These are phyloP conservation scores for Cyberlindnera misumaiensis DNA, from an alignment of 805 yeast genomes.

Conservation along the genomic window DNA sequence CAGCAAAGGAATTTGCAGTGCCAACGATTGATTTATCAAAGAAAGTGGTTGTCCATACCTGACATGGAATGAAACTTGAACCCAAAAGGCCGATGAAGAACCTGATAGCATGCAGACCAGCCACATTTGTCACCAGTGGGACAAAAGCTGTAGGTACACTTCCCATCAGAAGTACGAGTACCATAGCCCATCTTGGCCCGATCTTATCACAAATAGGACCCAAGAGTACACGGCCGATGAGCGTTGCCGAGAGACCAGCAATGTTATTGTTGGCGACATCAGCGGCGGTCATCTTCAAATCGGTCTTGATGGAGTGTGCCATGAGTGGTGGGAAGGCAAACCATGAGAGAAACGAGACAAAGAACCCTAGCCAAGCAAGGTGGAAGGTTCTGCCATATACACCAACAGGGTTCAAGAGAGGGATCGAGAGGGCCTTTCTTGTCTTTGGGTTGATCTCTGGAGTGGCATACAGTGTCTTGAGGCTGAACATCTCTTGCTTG, in stretches of 20 bases:
- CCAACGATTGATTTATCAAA: constrained; percentile 26
- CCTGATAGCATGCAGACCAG: constrained; percentile 25
- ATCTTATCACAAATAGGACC: constrained; percentile 25
- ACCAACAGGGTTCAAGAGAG: constrained; percentile 22
- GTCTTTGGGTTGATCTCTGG: constrained; percentile 24
- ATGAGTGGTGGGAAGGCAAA: constrained; percentile 28
- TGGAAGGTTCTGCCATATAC: constrained; percentile 22
- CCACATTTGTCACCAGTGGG: constrained; percentile 20
- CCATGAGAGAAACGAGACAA: constrained; percentile 27
- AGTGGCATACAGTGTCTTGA: constrained; percentile 32
- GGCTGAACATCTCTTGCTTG: constrained; percentile 34
- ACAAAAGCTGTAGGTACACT: constrained; percentile 26
- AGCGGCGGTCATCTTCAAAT: constrained; percentile 18
- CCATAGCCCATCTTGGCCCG: constrained; percentile 27
- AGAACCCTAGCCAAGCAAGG: constrained; percentile 27
- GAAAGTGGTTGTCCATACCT: constrained; percentile 24
- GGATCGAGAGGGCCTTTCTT: constrained; percentile 22
- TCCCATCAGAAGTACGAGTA: constrained; percentile 20
- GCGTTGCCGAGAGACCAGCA: constrained; percentile 26
- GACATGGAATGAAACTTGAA: constrained; percentile 26
- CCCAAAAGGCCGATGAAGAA: constrained; percentile 36
- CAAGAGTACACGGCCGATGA: constrained; percentile 22
- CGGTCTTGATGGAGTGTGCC: constrained; percentile 19
- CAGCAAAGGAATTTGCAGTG: constrained; percentile 27
- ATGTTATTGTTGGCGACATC: constrained; percentile 26